A percentile compares a stretch with the other conserved stretches of the same genome.
These are phyloP conservation scores for Apiotrichum siamense DNA, from an alignment of 1,284 basidiomycete genomes.

Conservation along the genomic window DNA sequence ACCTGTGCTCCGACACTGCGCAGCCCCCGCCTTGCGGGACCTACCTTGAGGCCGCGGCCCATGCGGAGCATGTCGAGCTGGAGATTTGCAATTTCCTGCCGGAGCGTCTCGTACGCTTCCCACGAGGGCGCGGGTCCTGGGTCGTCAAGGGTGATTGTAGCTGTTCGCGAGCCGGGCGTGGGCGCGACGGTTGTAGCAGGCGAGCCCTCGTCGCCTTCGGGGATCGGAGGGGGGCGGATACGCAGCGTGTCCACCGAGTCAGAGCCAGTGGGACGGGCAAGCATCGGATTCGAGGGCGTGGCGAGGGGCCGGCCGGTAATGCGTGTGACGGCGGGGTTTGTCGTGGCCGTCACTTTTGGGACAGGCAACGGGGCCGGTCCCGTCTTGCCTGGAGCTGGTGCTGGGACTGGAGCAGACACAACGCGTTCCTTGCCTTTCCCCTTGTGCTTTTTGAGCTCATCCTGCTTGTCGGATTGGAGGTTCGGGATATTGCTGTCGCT, in stretches of 20 bases:
- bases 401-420: no score
- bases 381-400: slow-evolving; percentile 1
- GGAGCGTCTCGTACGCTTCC: slow-evolving; percentile 19
- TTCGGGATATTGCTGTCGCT: not conserved
- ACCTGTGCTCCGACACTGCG: slow-evolving; percentile 3
- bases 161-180: not conserved
- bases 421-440: not conserved
- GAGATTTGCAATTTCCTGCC: slow-evolving; percentile 26
- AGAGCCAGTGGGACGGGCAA: not conserved
- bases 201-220: not conserved
- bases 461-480: not conserved
- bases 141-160: no score
- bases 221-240: slow-evolving; percentile 3
- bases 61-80: slow-evolving; percentile 36
- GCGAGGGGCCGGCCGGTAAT: not conserved
- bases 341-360: not conserved
- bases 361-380: not conserved
- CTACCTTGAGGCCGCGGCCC: slow-evolving; percentile 27
- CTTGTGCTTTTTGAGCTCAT: not conserved
- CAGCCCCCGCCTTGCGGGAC: not conserved
- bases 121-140: not conserved
- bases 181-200: not conserved
- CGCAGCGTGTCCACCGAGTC: slow-evolving; percentile 6
- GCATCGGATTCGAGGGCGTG: not conserved
- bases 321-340: not conserved